Conservation (phyloP, 345 rosid genomes). For the Syzygium aqueum region DNA sequence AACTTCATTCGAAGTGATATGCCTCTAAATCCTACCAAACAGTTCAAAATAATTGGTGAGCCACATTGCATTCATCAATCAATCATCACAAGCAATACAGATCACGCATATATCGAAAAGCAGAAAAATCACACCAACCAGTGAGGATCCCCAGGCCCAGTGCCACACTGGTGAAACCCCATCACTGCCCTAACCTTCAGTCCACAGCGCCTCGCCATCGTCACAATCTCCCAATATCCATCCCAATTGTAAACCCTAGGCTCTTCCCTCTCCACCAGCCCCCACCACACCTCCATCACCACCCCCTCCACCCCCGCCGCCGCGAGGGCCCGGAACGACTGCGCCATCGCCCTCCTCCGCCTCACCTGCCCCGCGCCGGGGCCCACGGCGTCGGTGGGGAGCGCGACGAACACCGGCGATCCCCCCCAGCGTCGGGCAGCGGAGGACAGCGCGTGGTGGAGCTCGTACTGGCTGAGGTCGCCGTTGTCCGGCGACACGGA, state of each 20-base stretch:
- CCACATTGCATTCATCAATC: neutral
- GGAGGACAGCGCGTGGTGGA: conserved; percentile 9
- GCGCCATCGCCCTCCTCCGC: conserved; percentile 23
- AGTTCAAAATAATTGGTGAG: neutral
- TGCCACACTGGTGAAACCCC: conserved; percentile 40
- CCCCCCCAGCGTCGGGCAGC: conserved; percentile 9
- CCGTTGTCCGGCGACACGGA: conserved; percentile 25
- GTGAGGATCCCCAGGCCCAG: conserved; percentile 27
- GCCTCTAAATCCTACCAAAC: neutral
- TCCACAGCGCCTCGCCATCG: conserved; percentile 24
- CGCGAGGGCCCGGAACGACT: conserved; percentile 27
- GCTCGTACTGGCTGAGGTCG: conserved; percentile 13
- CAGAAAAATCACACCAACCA: conserved; percentile 16
- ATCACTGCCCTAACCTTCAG: conserved; percentile 34
- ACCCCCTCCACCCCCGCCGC: conserved; percentile 42
- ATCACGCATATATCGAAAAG: neutral
- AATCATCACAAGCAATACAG: neutral
- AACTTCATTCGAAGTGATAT: neutral
- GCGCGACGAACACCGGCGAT: conserved; percentile 37
- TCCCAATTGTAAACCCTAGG: conserved; percentile 40
- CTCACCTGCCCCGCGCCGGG: conserved; percentile 7
- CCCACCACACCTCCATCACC: conserved; percentile 54
- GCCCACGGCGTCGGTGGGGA: conserved; percentile 30
- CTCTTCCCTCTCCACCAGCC: conserved; percentile 36
- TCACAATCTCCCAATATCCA: conserved; percentile 32